A percentile compares a stretch with the other conserved stretches of the same genome.
Conservation (phyloP, 2,329 filamentous ascomycete species). For the Lasiodiplodia gonubiensis region DNA sequence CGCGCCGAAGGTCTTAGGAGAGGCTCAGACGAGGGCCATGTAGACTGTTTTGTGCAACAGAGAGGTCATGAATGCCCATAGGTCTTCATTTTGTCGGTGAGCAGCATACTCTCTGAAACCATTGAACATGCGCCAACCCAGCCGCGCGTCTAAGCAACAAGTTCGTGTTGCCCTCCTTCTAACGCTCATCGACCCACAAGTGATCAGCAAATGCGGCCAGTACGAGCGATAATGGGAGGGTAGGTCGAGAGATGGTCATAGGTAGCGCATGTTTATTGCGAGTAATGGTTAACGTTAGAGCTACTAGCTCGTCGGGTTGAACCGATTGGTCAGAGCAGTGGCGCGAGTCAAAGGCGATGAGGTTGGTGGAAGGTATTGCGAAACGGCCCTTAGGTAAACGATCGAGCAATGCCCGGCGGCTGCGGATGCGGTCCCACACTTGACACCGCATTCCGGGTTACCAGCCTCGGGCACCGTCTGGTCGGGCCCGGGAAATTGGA, state of each 20-base stretch:
- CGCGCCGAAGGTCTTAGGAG: background rate
- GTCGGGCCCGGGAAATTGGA: background rate
- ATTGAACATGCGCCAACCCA: slow-evolving; percentile 17
- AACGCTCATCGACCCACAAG: slow-evolving; percentile 6
- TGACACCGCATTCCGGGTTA: slow-evolving; percentile 24
- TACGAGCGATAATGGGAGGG: background rate
- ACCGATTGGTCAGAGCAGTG: slow-evolving; percentile 2
- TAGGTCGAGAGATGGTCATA: background rate
- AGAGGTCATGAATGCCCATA: background rate
- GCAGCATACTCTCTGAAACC: slow-evolving; percentile 8
- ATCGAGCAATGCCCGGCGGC: slow-evolving; percentile 6
- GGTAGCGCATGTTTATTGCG: background rate
- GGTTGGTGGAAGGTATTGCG: slow-evolving; percentile 11
- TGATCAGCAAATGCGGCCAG: background rate
- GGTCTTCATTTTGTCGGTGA: slow-evolving; percentile 15
- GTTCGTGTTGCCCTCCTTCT: slow-evolving; percentile 3
- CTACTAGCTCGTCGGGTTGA: slow-evolving; percentile 1
- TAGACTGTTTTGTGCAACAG: background rate
- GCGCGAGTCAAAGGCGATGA: slow-evolving; percentile 9
- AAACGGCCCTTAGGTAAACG: slow-evolving; percentile 1
- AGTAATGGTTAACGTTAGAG: slow-evolving; percentile 9
- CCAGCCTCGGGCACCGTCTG: slow-evolving; percentile 2
- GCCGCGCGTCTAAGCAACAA: slow-evolving; percentile 16
- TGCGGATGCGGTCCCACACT: slow-evolving; percentile 13
- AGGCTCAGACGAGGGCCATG: slow-evolving; percentile 3